phyloP scores from a whole-genome alignment of 768 basidiomycete species.

The Pulveroboletus sp. region DNA sequence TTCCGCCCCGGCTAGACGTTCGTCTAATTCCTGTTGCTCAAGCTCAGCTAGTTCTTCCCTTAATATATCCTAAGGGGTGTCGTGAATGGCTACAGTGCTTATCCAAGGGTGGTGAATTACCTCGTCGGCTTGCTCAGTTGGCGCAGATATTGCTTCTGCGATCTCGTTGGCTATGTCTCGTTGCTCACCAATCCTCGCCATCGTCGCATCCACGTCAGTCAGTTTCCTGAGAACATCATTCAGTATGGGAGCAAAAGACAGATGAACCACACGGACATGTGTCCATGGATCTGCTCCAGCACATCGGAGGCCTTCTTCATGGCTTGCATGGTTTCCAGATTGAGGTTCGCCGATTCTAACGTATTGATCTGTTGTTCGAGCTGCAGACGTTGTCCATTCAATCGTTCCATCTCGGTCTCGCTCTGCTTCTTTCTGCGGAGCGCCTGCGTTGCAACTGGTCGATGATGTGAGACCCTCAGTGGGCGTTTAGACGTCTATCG shows the following conservation, averaged over 20 bases:
- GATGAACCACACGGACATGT: conserved; percentile 58
- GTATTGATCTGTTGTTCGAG: conserved; percentile 97
- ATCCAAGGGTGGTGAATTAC: conserved; percentile 37
- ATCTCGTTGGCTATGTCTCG: conserved; percentile 92
- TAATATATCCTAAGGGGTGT: conserved; percentile 66
- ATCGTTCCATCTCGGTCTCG: conserved; percentile 80
- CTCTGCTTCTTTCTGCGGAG: conserved; percentile 89
- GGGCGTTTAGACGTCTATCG: not conserved
- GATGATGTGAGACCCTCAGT: conserved; percentile 9
- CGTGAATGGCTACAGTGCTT: not conserved
- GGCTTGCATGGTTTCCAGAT: conserved; percentile 93
- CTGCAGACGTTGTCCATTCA: conserved; percentile 82
- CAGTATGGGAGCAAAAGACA: not conserved
- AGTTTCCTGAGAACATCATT: conserved; percentile 53
- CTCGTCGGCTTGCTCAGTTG: conserved; percentile 66
- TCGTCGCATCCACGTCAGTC: conserved; percentile 85
- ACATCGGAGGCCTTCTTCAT: conserved; percentile 96
- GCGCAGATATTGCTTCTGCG: conserved; percentile 79
- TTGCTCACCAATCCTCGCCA: conserved; percentile 85
- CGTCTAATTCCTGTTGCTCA: conserved; percentile 85
- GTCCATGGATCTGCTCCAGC: conserved; percentile 83
- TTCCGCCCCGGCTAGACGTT: conserved; percentile 79
- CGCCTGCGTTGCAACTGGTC: conserved; percentile 81
- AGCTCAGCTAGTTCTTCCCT: conserved; percentile 77
- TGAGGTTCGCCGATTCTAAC: conserved; percentile 94